Base-by-base conservation (phyloP, 768 basidiomycete species). In the Hygrophoropsis aurantiaca region DNA sequence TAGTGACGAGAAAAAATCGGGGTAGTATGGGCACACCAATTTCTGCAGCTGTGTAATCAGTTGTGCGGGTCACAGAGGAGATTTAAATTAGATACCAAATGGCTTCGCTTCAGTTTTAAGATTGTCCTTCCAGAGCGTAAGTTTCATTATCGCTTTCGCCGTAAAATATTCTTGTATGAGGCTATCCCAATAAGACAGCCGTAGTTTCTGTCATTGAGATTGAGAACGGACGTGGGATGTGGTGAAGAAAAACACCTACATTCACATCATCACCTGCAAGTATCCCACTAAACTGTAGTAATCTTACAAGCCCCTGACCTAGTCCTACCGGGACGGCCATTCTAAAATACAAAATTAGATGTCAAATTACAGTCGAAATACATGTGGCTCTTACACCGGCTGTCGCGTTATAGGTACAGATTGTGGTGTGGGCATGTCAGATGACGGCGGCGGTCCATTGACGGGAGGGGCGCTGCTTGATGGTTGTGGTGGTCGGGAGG, bases 81-180 rank as follows among this genome's bases (percentile, higher is more conserved):
- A n/a, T n/a, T n/a, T n/a, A n/a, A n/a, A n/a, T n/a, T n/a, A n/a
- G n/a, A n/a, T n/a, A 91, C 90, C 88, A 56, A 93, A 90, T 8
- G 85, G 85, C 58, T 90, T 92, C 25, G 89, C 88, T 59, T 91
- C 90, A 20, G 74, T 78, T 55, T 74, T 77, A 59, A 82, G 80
- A 56, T 87, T 90, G 62, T 90, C 89, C 60, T 88, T 88, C 90
- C 90, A 91, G n/a, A 92, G 67, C 3, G 87, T 90, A 55, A 92
- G 75, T 61, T 82, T 87, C 80, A 91, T 81, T 38, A 79, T 65
- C 18, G 87, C 85, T 49, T 80, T 79, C 2, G 81, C 75, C 8
- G 80, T 79, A 58, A 91, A 92, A 53, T 83, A 90, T 23, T 84
- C 80, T 40, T 74, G 73, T 49, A 90, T 77, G 30, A 89, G 57